A percentile compares a stretch with the other conserved stretches of the same genome.
These are phyloP conservation scores for Tolypocladium ovalisporum DNA, from an alignment of 2,329 filamentous ascomycete genomes.

Conservation along the genomic window DNA sequence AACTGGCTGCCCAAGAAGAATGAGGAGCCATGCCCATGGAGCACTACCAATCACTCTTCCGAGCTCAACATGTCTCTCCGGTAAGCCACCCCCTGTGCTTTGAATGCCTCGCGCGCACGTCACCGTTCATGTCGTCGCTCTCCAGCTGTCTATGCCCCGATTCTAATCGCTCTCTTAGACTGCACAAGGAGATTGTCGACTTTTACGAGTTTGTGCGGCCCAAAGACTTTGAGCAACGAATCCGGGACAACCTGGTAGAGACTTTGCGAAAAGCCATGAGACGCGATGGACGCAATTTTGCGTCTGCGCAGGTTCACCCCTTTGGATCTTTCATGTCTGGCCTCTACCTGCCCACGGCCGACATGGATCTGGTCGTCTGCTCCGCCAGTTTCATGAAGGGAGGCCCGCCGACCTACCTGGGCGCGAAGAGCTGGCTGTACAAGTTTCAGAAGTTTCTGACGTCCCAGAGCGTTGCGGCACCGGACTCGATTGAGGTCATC, in stretches of 20 bases:
- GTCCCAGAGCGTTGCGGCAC: constrained; percentile 42
- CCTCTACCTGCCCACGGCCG: constrained; percentile 59
- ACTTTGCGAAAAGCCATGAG: constrained; percentile 54
- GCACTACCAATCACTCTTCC: constrained; percentile 39
- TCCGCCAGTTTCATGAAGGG: constrained; percentile 44
- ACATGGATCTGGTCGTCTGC: constrained; percentile 88
- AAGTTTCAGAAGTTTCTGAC: constrained; percentile 52
- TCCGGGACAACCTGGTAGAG: constrained; percentile 62
- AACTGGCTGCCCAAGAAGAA: constrained; percentile 37
- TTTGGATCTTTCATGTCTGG: constrained; percentile 96
- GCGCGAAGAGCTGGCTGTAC: constrained; percentile 45
- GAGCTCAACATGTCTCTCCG: constrained; percentile 43
- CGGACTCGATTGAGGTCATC: constrained; percentile 56
- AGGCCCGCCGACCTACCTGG: constrained; percentile 34
- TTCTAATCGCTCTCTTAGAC: constrained; percentile 30
- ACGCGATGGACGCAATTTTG: constrained; percentile 34
- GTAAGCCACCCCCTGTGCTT: constrained; percentile 22
- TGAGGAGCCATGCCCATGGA: constrained; percentile 52
- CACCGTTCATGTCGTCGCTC: not conserved
- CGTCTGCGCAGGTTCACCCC: constrained; percentile 52
- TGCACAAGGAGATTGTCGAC: constrained; percentile 83
- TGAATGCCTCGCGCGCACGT: not conserved
- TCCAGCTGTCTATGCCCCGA: not conserved
- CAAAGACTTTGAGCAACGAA: constrained; percentile 60
- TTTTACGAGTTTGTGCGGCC: constrained; percentile 83